phyloP scores from a whole-genome alignment of 352 stramenopile genomes.

The Pythium angustatum region DNA sequence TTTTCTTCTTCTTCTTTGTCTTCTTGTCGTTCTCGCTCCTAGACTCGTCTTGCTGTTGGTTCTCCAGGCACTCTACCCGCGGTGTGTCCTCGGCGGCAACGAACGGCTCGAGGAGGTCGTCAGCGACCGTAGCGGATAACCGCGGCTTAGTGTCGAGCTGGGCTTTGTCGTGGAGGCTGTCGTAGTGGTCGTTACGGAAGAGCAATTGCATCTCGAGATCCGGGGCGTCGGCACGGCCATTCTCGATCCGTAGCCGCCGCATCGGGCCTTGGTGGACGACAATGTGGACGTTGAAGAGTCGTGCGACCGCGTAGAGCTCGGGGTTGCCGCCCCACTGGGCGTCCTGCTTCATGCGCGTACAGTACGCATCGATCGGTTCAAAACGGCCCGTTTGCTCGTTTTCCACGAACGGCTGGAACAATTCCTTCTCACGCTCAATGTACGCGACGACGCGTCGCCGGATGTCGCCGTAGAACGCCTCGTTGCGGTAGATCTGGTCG shows the following conservation, averaged over 20 bases:
- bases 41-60: not conserved
- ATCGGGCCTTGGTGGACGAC: constrained; percentile 69
- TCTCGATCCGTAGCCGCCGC: constrained; percentile 65
- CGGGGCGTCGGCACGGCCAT: constrained; percentile 38
- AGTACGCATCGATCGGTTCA: constrained; percentile 52
- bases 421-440: constrained; percentile 56
- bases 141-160: constrained; percentile 17
- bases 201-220: constrained; percentile 52
- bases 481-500: constrained; percentile 75
- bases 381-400: constrained; percentile 73
- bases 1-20: constrained; percentile 17
- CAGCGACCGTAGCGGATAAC: constrained; percentile 10
- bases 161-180: constrained; percentile 56
- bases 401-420: constrained; percentile 87
- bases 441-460: constrained; percentile 70
- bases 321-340: constrained; percentile 82
- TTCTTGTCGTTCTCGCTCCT: constrained; percentile 5
- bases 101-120: not conserved
- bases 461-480: constrained; percentile 59
- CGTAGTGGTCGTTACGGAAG: constrained; percentile 82
- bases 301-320: constrained; percentile 69
- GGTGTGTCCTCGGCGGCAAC: not conserved
- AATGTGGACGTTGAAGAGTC: constrained; percentile 75
- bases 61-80: not conserved
- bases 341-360: constrained; percentile 68